Percentiles rank a stretch among this genome's conserved stretches.
Conservation (phyloP, 441 rosid genomes). For the Pelargonium australe region DNA sequence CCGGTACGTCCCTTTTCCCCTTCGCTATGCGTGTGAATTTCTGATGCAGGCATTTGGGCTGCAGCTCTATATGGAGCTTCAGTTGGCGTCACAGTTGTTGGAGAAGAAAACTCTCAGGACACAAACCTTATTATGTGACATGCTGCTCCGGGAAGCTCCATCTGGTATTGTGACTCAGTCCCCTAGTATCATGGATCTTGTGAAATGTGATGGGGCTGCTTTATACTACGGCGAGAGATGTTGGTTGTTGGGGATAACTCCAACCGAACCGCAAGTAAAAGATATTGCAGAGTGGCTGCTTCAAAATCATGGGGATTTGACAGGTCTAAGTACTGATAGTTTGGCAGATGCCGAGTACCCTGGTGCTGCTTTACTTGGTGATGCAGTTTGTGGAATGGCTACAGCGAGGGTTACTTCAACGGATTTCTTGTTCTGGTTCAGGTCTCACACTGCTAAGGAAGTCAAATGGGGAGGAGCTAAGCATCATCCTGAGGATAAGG, state of each 20-base stretch:
- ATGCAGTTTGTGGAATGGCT: constrained; percentile 71
- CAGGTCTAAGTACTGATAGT: constrained; percentile 75
- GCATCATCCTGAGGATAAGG: constrained; percentile 60
- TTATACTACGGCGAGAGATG: constrained; percentile 48
- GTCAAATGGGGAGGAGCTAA: constrained; percentile 90
- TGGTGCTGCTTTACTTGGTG: constrained; percentile 55
- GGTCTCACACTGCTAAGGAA: constrained; percentile 71
- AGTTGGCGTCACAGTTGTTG: constrained; percentile 46
- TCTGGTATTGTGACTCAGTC: constrained; percentile 62
- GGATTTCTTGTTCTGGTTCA: constrained; percentile 81
- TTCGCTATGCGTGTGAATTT: constrained; percentile 82
- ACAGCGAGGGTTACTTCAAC: constrained; percentile 46
- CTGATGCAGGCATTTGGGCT: constrained; percentile 65
- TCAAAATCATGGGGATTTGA: constrained; percentile 45
- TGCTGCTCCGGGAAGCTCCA: constrained; percentile 76
- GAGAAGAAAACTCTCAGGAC: constrained; percentile 66
- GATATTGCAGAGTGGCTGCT: constrained; percentile 64
- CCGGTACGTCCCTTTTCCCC: constrained; percentile 65
- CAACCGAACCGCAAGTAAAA: constrained; percentile 55
- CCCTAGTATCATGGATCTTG: constrained; percentile 79
- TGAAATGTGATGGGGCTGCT: constrained; percentile 80
- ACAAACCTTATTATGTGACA: constrained; percentile 74
- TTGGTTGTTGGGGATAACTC: constrained; percentile 69
- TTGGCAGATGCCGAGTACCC: constrained; percentile 79
- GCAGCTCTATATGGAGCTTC: constrained; percentile 67